phyloP scores from a whole-genome alignment of 352 stramenopile genomes.

The Phytopythium ostracodes region DNA sequence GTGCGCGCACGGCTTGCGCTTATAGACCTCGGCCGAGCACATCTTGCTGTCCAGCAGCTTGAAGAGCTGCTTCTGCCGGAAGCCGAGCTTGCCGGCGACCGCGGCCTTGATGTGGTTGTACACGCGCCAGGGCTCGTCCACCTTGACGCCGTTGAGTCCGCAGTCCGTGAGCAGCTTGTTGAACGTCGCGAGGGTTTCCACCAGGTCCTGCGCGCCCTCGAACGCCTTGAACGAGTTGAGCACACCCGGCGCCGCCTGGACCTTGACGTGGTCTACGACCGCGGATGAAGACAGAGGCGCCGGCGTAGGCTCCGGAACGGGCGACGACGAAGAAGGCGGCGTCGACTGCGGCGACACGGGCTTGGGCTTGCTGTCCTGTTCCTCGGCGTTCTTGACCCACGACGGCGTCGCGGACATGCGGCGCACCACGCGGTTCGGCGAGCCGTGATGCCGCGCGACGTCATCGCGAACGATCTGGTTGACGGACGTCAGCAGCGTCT shows the following conservation, averaged over 20 bases:
- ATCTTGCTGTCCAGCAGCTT: conserved; percentile 61
- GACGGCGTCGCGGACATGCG: conserved; percentile 30
- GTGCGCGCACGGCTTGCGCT: conserved; percentile 47
- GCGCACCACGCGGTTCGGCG: conserved; percentile 34
- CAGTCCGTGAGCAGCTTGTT: conserved; percentile 52
- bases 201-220: conserved; percentile 57
- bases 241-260: conserved; percentile 32
- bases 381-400: conserved; percentile 5
- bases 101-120: conserved; percentile 66
- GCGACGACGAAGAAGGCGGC: neutral
- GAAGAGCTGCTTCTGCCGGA: conserved; percentile 77
- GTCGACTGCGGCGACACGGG: neutral
- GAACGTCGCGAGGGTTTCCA: conserved; percentile 50
- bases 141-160: conserved; percentile 43
- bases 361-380: conserved; percentile 2
- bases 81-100: conserved; percentile 54
- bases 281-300: conserved; percentile 9
- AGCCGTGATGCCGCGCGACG: conserved; percentile 38
- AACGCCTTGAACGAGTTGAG: conserved; percentile 63
- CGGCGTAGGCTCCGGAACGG: neutral
- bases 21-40: conserved; percentile 47
- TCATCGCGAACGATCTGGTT: conserved; percentile 69
- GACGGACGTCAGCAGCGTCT: conserved; percentile 59
- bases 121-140: conserved; percentile 47
- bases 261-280: conserved; percentile 32